Conservation (phyloP, 495 filamentous ascomycete genomes). For the Neurospora terricola region DNA sequence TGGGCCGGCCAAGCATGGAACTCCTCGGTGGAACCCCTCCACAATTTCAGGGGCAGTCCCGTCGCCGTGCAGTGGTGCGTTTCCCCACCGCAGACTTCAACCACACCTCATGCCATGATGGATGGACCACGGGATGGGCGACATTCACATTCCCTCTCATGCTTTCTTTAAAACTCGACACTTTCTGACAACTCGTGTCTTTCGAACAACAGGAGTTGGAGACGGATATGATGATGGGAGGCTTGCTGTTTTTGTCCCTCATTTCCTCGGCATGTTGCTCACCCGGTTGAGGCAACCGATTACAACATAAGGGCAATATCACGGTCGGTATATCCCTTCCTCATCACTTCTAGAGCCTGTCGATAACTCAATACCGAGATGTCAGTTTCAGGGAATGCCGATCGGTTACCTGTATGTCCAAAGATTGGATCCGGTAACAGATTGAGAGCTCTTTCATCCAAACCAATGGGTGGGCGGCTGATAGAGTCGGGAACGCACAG, state of each 20-base stretch:
- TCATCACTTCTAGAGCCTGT: background rate
- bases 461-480: background rate
- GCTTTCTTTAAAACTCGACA: no score
- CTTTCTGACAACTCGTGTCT: background rate
- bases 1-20: background rate
- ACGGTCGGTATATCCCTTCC: background rate
- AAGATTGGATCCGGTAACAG: background rate
- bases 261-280: background rate
- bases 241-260: background rate
- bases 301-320: background rate
- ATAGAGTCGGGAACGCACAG: background rate
- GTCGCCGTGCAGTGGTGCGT: background rate
- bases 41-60: background rate
- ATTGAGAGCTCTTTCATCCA: background rate
- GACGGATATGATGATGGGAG: background rate
- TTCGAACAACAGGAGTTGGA: background rate
- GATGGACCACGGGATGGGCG: background rate
- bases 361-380: background rate
- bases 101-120: background rate
- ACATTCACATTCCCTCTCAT: no score
- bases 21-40: background rate
- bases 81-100: background rate
- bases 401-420: background rate
- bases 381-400: background rate
- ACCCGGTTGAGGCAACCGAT: background rate